Conservation (phyloP, 164 flowering plant genomes). For the Platanus orientalis region DNA sequence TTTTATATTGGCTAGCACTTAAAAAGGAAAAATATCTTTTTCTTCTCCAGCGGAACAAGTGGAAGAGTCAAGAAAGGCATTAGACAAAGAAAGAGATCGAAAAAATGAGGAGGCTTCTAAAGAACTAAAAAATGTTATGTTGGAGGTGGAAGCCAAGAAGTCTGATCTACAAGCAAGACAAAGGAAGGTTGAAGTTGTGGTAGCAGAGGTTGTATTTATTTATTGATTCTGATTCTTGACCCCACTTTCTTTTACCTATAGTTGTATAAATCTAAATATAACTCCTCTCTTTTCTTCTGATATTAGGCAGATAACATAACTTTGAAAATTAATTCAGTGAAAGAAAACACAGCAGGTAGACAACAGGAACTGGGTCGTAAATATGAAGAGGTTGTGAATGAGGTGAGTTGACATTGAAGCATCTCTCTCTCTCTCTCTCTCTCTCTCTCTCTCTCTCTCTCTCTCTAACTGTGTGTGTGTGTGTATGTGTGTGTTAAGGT, state of each 20-base stretch:
- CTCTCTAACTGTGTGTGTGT: no score
- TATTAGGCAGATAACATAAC: constrained; percentile 52
- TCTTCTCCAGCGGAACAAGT: constrained; percentile 49
- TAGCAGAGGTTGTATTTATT: constrained; percentile 50
- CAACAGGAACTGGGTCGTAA: constrained; percentile 37
- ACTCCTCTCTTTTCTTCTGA: constrained; percentile 9
- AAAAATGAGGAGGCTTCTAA: constrained; percentile 49
- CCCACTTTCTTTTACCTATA: neutral
- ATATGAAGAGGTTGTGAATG: constrained; percentile 46
- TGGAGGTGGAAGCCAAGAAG: constrained; percentile 55
- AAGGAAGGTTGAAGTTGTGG: constrained; percentile 48
- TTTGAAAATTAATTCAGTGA: constrained; percentile 33
- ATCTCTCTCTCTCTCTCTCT: neutral
- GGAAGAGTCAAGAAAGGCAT: constrained; percentile 46
- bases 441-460: no score
- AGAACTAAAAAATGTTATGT: constrained; percentile 47
- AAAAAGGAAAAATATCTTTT: neutral
- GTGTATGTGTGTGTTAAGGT: neutral
- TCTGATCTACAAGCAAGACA: constrained; percentile 45
- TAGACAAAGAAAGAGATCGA: constrained; percentile 54
- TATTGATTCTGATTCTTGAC: neutral
- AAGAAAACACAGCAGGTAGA: constrained; percentile 45
- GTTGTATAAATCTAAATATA: neutral
- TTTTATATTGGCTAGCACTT: neutral
- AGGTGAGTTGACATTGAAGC: constrained; percentile 46